Conservation (phyloP, 2,329 filamentous ascomycete genomes). For the Drechslerella dactyloides region DNA sequence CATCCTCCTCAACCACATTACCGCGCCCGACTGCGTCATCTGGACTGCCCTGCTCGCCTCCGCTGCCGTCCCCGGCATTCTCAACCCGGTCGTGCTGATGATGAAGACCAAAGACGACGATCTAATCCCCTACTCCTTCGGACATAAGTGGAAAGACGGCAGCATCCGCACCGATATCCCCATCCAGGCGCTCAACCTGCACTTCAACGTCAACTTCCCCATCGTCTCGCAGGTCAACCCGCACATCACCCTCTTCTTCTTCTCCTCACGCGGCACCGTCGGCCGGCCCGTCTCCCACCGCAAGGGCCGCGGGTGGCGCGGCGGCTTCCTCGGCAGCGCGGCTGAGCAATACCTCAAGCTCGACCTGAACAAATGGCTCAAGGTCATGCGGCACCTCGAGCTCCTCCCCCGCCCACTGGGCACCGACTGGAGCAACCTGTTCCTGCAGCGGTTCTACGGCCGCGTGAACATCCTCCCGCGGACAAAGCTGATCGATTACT, state of each 20-base stretch:
- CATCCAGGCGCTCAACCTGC: conserved; percentile 87
- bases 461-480: conserved; percentile 97
- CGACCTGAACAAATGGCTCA: conserved; percentile 96
- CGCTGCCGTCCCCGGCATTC: conserved; percentile 91
- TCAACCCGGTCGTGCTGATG: conserved; percentile 94
- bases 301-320: conserved; percentile 90
- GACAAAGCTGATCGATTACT: conserved; percentile 77
- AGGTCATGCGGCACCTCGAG: conserved; percentile 89
- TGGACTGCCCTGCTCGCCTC: conserved; percentile 97
- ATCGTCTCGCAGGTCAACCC: conserved; percentile 91
- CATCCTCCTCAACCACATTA: conserved; percentile 93
- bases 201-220: conserved; percentile 98
- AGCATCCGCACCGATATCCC: conserved; percentile 93
- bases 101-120: conserved; percentile 78
- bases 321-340: conserved; percentile 89
- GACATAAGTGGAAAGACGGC: conserved; percentile 99
- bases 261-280: conserved; percentile 88
- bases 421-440: conserved; percentile 96
- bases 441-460: conserved; percentile 92
- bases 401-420: conserved; percentile 86
- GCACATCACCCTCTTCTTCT: conserved; percentile 98
- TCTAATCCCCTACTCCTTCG: conserved; percentile 89
- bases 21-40: conserved; percentile 93
- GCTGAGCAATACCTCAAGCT: conserved; percentile 95
- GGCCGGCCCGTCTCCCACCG: conserved; percentile 93